These are phyloP conservation scores for Nepenthes mirabilis DNA, from an alignment of 148 eudicot species.

Conservation along the genomic window DNA sequence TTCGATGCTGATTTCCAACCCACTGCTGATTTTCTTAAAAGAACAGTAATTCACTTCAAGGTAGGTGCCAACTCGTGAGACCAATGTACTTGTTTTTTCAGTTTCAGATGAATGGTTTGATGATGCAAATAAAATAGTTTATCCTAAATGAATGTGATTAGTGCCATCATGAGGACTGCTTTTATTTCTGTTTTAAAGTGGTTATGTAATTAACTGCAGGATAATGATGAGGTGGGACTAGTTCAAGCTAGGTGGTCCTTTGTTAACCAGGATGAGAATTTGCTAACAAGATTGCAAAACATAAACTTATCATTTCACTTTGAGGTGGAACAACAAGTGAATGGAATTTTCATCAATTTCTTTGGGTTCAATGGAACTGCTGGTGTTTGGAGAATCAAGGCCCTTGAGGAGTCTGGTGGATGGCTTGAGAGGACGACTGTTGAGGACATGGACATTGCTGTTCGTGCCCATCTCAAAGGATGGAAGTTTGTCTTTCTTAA, in stretches of 20 bases:
- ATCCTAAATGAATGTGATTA: neutral
- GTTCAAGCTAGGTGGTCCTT: conserved; percentile 27
- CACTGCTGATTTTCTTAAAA: conserved; percentile 62
- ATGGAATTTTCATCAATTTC: conserved; percentile 19
- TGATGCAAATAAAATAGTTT: neutral
- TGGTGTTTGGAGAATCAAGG: conserved; percentile 25
- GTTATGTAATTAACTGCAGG: conserved; percentile 32
- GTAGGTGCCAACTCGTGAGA: conserved; percentile 14
- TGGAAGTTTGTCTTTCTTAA: conserved; percentile 21
- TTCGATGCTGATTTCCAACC: conserved; percentile 97
- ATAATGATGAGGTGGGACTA: conserved; percentile 48
- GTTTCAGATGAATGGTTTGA: neutral
- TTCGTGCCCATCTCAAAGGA: conserved; percentile 21
- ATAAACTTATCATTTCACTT: conserved; percentile 18
- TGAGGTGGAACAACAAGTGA: conserved; percentile 24
- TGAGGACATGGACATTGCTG: conserved; percentile 21
- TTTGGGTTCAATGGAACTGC: conserved; percentile 24
- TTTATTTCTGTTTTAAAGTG: neutral
- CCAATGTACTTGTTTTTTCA: neutral
- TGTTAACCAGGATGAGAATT: conserved; percentile 21
- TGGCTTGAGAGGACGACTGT: conserved; percentile 24
- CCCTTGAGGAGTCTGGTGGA: conserved; percentile 19
- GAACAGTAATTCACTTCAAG: conserved; percentile 79
- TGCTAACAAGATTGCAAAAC: conserved; percentile 18
- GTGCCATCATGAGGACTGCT: neutral